These are phyloP conservation scores for Scheffersomyces parashehatae DNA, from an alignment of 1,139 yeast species.

Conservation along the genomic window DNA sequence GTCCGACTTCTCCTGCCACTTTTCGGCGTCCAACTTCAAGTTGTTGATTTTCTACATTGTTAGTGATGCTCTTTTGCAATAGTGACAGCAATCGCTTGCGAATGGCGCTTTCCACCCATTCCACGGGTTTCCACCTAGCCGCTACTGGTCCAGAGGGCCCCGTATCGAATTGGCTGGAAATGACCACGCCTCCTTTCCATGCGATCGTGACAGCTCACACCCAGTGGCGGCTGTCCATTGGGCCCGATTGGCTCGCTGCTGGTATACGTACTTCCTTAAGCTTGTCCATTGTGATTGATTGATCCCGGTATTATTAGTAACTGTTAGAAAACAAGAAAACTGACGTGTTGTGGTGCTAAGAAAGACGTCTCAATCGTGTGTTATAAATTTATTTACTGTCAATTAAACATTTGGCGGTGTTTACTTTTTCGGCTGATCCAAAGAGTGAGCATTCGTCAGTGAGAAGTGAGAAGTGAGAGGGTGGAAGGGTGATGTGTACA, in stretches of 20 bases:
- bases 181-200: too few species aligned
- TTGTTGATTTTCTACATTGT: slow-evolving; percentile 73
- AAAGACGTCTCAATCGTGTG: too few species aligned
- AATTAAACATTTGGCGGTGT: too few species aligned
- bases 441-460: too few species aligned
- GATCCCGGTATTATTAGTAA: neutral
- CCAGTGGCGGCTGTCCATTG: too few species aligned
- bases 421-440: too few species aligned
- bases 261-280: slow-evolving; percentile 50
- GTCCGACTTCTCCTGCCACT: slow-evolving; percentile 96
- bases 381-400: too few species aligned
- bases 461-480: too few species aligned
- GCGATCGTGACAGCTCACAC: too few species aligned
- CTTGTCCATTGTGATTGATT: slow-evolving; percentile 39
- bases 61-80: slow-evolving; percentile 11
- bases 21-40: slow-evolving; percentile 92
- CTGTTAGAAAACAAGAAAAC: neutral
- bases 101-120: neutral
- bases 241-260: too few species aligned
- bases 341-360: neutral
- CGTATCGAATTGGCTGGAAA: neutral
- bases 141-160: slow-evolving; percentile 1
- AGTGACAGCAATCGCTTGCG: neutral
- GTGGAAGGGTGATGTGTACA: too few species aligned
- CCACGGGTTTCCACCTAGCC: slow-evolving; percentile 1